Percentiles rank a stretch among this genome's conserved stretches.
Conservation (phyloP, 345 rosid genomes). For the Acer yangbiense region DNA sequence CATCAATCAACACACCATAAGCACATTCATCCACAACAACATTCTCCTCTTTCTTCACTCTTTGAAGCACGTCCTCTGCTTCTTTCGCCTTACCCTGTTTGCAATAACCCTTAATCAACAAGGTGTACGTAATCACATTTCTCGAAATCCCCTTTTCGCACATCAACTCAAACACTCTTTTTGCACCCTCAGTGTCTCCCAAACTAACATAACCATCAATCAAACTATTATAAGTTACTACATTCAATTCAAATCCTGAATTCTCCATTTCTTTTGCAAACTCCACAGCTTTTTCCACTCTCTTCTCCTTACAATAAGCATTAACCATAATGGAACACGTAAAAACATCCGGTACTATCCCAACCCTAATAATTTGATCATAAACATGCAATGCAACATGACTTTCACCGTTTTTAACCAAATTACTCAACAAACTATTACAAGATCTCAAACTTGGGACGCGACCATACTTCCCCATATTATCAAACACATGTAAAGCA, state of each 20-base stretch:
- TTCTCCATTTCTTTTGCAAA: conserved; percentile 51
- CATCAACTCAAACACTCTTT: conserved; percentile 49
- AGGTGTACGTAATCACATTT: conserved; percentile 58
- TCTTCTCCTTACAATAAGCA: conserved; percentile 64
- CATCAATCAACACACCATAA: conserved; percentile 80
- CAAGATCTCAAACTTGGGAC: conserved; percentile 73
- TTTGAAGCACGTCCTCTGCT: conserved; percentile 54
- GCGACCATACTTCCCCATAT: conserved; percentile 61
- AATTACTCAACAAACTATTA: conserved; percentile 65
- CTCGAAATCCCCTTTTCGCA: conserved; percentile 45
- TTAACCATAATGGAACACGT: conserved; percentile 73
- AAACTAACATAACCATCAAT: conserved; percentile 64
- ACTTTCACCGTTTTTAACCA: conserved; percentile 61
- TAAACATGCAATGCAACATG: conserved; percentile 59
- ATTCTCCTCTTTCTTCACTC: conserved; percentile 37
- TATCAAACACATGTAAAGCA: conserved; percentile 88
- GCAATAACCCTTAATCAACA: conserved; percentile 67
- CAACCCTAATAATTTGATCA: conserved; percentile 62
- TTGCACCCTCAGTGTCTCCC: conserved; percentile 59
- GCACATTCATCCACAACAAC: conserved; percentile 55
- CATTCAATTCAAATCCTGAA: conserved; percentile 63
- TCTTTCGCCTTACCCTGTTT: conserved; percentile 50
- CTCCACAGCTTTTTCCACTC: conserved; percentile 49
- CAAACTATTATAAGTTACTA: conserved; percentile 71
- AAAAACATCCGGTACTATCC: conserved; percentile 74